A percentile compares a stretch with the other conserved stretches of the same genome.
These are phyloP conservation scores for Leccinum subrobustum DNA, from an alignment of 1,284 basidiomycete species.

Conservation along the genomic window DNA sequence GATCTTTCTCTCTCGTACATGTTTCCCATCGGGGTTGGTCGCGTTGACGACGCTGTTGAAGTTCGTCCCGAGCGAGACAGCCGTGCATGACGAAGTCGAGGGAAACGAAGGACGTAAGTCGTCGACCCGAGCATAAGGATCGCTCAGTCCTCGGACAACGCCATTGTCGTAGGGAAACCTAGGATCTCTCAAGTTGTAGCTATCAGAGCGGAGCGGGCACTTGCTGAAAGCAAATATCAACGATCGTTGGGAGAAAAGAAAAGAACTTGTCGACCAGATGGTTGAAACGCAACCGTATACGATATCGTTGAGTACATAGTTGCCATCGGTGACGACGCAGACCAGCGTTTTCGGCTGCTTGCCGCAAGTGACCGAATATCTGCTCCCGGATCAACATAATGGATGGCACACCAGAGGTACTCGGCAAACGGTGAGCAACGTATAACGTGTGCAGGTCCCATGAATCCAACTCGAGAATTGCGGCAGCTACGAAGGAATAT, in stretches of 20 bases:
- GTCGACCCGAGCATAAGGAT: neutral
- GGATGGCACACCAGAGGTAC: neutral
- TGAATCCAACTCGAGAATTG: neutral
- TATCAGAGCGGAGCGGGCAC: too few relatives aligned
- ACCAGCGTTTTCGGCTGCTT: neutral
- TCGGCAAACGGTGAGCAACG: neutral
- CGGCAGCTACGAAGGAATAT: neutral
- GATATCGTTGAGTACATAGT: constrained; percentile 6
- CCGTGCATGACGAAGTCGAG: neutral
- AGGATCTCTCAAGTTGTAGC: too few relatives aligned
- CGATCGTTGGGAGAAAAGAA: constrained; percentile 1
- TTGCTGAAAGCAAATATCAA: too few relatives aligned
- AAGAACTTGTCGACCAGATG: constrained; percentile 14
- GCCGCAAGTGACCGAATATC: neutral
- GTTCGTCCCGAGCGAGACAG: neutral
- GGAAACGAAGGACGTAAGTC: neutral
- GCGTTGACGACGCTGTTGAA: neutral
- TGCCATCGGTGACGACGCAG: neutral
- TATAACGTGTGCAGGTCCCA: too few relatives aligned
- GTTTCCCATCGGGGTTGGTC: neutral
- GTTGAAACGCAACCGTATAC: constrained; percentile 14
- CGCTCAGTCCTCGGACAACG: neutral
- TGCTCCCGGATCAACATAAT: neutral
- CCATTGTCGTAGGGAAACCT: too few relatives aligned
- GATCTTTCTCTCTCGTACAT: neutral